Evolutionary conservation across 441 rosid species (phyloP).

Genomic region (Adansonia madagascariensis): DNA sequence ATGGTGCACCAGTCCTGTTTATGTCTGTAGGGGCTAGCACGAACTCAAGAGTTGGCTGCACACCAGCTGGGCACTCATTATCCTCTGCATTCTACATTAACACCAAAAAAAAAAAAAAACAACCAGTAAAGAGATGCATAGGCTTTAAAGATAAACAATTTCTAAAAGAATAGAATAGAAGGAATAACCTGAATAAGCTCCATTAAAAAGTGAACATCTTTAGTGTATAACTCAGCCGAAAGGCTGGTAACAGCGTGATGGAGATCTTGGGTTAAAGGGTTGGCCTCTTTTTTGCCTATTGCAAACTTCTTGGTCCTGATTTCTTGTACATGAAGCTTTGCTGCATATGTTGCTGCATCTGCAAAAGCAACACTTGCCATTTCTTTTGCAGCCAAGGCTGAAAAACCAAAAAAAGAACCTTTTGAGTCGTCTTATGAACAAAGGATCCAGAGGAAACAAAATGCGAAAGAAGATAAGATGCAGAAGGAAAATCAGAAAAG

Average conservation of each 20-base stretch:
- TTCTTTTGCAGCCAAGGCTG: constrained; percentile 4
- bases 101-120: not conserved
- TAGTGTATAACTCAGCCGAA: constrained; percentile 30
- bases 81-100: constrained; percentile 40
- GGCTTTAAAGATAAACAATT: not conserved
- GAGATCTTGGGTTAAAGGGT: constrained; percentile 8
- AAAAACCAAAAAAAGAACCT: not conserved
- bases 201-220: constrained; percentile 32
- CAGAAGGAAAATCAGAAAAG: not conserved
- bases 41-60: constrained; percentile 40
- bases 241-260: constrained; percentile 19
- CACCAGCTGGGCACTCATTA: constrained; percentile 36
- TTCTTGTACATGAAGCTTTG: constrained; percentile 3
- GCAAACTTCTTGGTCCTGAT: not conserved
- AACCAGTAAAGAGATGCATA: not conserved
- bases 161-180: not conserved
- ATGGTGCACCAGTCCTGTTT: constrained; percentile 37
- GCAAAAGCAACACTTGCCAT: not conserved
- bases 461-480: not conserved
- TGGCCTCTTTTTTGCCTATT: constrained; percentile 12
- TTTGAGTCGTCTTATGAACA: not conserved
- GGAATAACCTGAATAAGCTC: constrained; percentile 29
- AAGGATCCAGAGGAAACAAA: not conserved
- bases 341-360: not conserved
- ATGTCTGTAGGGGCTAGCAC: constrained; percentile 35